These are phyloP conservation scores for Globisporangium acanthophoron DNA, from an alignment of 352 stramenopile genomes.

Conservation along the genomic window DNA sequence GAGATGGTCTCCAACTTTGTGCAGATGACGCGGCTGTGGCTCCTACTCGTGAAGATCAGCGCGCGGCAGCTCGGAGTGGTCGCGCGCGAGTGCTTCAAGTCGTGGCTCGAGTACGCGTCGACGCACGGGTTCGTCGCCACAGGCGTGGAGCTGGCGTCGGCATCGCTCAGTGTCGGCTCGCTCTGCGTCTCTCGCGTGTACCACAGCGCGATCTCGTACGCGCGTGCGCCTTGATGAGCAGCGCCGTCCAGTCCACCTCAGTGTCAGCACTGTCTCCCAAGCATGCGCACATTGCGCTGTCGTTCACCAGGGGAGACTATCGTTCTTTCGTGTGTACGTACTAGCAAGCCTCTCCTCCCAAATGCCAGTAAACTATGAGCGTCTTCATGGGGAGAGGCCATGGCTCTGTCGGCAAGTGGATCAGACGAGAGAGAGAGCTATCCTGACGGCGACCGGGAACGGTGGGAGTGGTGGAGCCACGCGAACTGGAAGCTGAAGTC, in stretches of 20 bases:
- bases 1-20: conserved; percentile 72
- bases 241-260: background rate
- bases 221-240: conserved; percentile 11
- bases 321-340: background rate
- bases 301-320: background rate
- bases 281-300: too few species aligned
- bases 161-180: conserved; percentile 57
- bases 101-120: conserved; percentile 68
- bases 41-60: conserved; percentile 73
- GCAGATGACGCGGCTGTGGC: conserved; percentile 80
- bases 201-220: conserved; percentile 35
- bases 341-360: background rate
- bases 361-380: background rate
- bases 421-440: too few species aligned
- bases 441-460: too few species aligned
- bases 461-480: too few species aligned
- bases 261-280: background rate
- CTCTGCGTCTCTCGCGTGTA: conserved; percentile 57
- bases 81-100: conserved; percentile 55
- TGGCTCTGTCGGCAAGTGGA: too few species aligned
- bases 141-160: conserved; percentile 57
- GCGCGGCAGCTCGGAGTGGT: conserved; percentile 61
- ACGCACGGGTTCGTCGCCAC: conserved; percentile 64
- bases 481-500: too few species aligned
- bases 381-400: background rate